These are phyloP conservation scores for Leccinum brunneo-olivaceum DNA, from an alignment of 1,284 basidiomycete species.

Conservation along the genomic window DNA sequence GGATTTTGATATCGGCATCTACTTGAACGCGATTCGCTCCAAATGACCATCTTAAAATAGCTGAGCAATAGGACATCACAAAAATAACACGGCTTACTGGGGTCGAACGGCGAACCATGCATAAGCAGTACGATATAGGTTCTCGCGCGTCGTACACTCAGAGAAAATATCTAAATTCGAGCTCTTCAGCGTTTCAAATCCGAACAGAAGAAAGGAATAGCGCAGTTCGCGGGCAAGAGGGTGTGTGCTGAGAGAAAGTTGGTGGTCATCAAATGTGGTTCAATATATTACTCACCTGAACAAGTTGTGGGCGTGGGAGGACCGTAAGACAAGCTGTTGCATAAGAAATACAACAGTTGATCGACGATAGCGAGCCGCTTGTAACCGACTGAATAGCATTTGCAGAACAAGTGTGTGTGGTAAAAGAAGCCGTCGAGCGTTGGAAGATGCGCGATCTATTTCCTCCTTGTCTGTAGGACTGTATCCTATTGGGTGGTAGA, in stretches of 20 bases:
- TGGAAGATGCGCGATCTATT: constrained; percentile 68
- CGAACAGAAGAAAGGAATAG: constrained; percentile 87
- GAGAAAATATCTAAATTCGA: constrained; percentile 82
- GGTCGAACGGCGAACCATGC: constrained; percentile 90
- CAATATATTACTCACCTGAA: constrained; percentile 55
- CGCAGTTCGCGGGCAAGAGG: constrained; percentile 85
- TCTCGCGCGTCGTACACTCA: constrained; percentile 73
- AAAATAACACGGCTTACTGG: constrained; percentile 50
- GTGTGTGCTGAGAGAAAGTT: constrained; percentile 62
- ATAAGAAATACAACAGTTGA: constrained; percentile 83
- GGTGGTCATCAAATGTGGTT: constrained; percentile 1
- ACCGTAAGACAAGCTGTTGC: constrained; percentile 78
- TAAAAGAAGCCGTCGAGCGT: constrained; percentile 70
- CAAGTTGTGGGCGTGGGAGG: constrained; percentile 56
- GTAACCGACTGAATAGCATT: constrained; percentile 88
- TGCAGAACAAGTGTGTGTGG: constrained; percentile 85
- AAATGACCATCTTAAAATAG: constrained; percentile 75
- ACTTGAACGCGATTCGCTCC: constrained; percentile 89
- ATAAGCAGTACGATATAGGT: constrained; percentile 76
- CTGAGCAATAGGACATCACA: constrained; percentile 1
- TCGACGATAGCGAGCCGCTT: constrained; percentile 87
- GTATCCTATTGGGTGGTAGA: constrained; percentile 82
- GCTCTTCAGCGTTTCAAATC: constrained; percentile 87
- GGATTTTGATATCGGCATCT: constrained; percentile 79
- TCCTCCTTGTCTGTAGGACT: constrained; percentile 84